These are phyloP conservation scores for Schizosaccharomyces japonicus DNA, from an alignment of 805 yeast genomes.

Conservation along the genomic window DNA sequence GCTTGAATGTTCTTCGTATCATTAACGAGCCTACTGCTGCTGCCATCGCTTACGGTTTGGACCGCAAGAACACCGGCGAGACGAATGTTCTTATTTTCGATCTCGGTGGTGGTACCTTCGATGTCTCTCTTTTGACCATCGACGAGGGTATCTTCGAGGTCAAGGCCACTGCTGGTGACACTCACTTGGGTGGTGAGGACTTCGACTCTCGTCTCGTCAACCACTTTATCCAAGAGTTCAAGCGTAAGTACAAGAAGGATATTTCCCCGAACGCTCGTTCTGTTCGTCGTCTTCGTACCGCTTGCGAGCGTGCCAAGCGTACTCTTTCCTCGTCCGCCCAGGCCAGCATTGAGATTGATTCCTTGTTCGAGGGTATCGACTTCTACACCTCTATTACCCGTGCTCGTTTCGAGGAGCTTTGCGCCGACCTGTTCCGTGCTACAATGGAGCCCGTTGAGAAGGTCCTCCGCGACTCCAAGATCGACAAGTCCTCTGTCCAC, in stretches of 20 bases:
- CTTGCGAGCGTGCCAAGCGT: constrained; percentile 98
- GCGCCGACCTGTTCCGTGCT: constrained; percentile 82
- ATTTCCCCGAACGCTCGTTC: constrained; percentile 85
- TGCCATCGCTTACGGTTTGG: constrained; percentile 93
- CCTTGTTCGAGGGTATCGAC: constrained; percentile 82
- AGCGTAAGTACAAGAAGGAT: constrained; percentile 94
- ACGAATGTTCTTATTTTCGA: constrained; percentile 80
- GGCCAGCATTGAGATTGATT: constrained; percentile 85
- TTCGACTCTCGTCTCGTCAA: constrained; percentile 89
- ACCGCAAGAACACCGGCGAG: constrained; percentile 44
- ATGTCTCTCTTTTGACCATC: constrained; percentile 76
- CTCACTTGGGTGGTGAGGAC: constrained; percentile 96
- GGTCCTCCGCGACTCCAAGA: constrained; percentile 72
- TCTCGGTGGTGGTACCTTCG: constrained; percentile 97
- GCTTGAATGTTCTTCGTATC: constrained; percentile 79
- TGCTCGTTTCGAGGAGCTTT: constrained; percentile 91
- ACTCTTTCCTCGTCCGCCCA: constrained; percentile 88
- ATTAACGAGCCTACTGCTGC: constrained; percentile 97
- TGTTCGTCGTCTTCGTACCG: constrained; percentile 92
- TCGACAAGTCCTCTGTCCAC: constrained; percentile 71
- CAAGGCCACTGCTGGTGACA: constrained; percentile 80
- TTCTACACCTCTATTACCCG: constrained; percentile 90
- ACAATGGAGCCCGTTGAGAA: constrained; percentile 88
- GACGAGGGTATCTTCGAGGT: constrained; percentile 94
- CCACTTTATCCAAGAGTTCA: constrained; percentile 84